These are phyloP conservation scores for Mycena latifolia DNA, from an alignment of 768 basidiomycete genomes.

Conservation along the genomic window DNA sequence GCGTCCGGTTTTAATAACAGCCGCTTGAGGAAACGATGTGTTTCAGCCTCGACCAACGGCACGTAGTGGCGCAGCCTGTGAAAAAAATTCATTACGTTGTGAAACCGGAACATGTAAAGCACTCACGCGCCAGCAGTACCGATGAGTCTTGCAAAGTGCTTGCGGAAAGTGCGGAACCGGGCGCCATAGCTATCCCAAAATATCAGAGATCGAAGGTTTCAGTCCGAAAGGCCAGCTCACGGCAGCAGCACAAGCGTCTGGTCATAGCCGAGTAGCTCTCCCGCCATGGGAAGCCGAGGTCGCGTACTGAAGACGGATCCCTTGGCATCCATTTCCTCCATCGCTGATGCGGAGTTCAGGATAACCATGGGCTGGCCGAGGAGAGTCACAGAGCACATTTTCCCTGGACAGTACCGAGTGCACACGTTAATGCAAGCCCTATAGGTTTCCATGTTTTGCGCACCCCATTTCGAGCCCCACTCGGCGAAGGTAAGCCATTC, in stretches of 20 bases:
- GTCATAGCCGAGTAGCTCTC: conserved; percentile 62
- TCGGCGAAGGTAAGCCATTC: conserved; percentile 64
- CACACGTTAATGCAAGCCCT: not conserved
- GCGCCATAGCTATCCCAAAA: conserved; percentile 48
- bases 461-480: conserved; percentile 67
- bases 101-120: not conserved
- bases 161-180: conserved; percentile 58
- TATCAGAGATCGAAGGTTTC: no score
- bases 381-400: conserved; percentile 51
- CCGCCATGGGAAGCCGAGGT: conserved; percentile 62
- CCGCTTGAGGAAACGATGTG: conserved; percentile 51
- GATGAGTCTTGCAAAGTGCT: conserved; percentile 56
- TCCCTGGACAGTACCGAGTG: conserved; percentile 43
- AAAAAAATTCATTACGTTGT: not conserved
- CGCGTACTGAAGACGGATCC: conserved; percentile 62
- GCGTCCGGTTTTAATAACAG: conserved; percentile 45
- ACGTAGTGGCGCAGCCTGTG: conserved; percentile 44
- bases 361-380: conserved; percentile 61
- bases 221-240: conserved; percentile 5
- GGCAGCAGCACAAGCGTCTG: conserved; percentile 59
- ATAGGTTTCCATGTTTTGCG: conserved; percentile 20
- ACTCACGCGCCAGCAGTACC: conserved; percentile 46
- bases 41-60: conserved; percentile 50
- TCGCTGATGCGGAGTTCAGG: conserved; percentile 56
- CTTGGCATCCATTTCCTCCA: conserved; percentile 63